A percentile compares a stretch with the other conserved stretches of the same genome.
Conservation (phyloP, 257 asterid species). For the Penstemon barbatus region DNA sequence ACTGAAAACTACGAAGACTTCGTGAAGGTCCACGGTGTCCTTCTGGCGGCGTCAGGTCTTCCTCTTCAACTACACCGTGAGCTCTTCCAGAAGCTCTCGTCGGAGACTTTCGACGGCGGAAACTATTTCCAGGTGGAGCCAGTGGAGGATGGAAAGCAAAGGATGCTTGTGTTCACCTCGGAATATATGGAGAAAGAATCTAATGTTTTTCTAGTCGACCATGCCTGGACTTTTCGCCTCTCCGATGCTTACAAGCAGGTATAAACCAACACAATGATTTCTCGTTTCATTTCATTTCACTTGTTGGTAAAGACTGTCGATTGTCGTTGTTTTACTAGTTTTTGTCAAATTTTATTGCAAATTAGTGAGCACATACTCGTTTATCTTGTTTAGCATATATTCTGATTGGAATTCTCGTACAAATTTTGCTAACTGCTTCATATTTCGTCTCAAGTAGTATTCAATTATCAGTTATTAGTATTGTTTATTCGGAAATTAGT, state of each 20-base stretch:
- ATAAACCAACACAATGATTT: conserved; percentile 1
- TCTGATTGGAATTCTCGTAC: no score
- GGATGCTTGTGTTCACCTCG: conserved; percentile 66
- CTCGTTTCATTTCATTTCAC: no score
- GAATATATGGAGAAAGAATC: conserved; percentile 54
- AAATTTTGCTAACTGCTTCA: neutral
- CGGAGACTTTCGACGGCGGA: conserved; percentile 89
- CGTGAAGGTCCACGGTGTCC: conserved; percentile 68
- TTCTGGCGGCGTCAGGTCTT: conserved; percentile 81
- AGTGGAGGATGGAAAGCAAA: conserved; percentile 70
- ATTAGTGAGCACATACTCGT: no score
- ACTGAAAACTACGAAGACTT: conserved; percentile 61
- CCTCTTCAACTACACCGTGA: conserved; percentile 64
- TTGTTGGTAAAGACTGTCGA: no score
- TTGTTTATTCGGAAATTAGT: no score
- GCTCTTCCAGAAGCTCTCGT: conserved; percentile 76
- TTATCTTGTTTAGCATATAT: no score
- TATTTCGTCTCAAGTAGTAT: no score
- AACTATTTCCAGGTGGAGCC: conserved; percentile 83
- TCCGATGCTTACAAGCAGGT: conserved; percentile 92
- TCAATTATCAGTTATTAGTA: no score
- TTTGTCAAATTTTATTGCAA: no score
- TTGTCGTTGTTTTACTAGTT: no score
- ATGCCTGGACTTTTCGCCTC: conserved; percentile 97
- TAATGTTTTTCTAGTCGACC: conserved; percentile 83